Evolutionary conservation across 192 early-diverging fungal species (phyloP).

Genomic region (Entomortierella parvispora): DNA sequence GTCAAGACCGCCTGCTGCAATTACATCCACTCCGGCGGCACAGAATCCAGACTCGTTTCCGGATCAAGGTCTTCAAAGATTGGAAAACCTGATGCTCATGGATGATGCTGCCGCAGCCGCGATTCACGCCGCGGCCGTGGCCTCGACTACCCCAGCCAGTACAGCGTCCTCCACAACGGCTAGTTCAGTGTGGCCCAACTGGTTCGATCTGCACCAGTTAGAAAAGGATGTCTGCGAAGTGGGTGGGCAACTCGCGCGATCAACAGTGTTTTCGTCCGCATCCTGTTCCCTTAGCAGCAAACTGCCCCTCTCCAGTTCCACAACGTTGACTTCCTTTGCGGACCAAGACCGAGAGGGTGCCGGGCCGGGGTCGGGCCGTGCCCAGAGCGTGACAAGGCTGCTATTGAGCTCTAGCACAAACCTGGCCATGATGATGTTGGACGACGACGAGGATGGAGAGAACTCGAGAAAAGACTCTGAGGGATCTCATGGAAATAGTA

Average conservation of each 20-base stretch:
- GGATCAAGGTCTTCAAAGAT: slow-evolving; percentile 13
- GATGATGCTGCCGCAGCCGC: slow-evolving; percentile 25
- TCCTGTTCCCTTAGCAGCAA: slow-evolving; percentile 22
- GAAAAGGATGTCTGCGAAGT: slow-evolving; percentile 43
- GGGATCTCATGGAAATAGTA: slow-evolving; percentile 25
- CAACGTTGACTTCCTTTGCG: slow-evolving; percentile 16
- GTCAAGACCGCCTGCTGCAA: no score
- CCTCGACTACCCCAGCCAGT: not conserved
- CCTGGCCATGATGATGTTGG: slow-evolving; percentile 27
- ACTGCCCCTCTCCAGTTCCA: slow-evolving; percentile 16
- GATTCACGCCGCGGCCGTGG: slow-evolving; percentile 31
- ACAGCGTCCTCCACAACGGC: not conserved
- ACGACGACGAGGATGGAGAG: slow-evolving; percentile 12
- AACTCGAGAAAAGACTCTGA: not conserved
- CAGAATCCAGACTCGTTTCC: not conserved
- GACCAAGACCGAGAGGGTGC: not conserved
- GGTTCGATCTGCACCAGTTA: slow-evolving; percentile 45
- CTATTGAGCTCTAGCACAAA: slow-evolving; percentile 40
- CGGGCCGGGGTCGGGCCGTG: not conserved
- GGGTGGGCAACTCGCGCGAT: not conserved
- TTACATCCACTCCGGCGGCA: no score
- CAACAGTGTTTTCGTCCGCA: slow-evolving; percentile 24
- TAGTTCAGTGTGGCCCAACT: slow-evolving; percentile 52
- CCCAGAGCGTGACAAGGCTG: slow-evolving; percentile 6
- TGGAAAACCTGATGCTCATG: slow-evolving; percentile 47